Conservation (phyloP, 305 asterid genomes). For the Salvia sclarea region DNA sequence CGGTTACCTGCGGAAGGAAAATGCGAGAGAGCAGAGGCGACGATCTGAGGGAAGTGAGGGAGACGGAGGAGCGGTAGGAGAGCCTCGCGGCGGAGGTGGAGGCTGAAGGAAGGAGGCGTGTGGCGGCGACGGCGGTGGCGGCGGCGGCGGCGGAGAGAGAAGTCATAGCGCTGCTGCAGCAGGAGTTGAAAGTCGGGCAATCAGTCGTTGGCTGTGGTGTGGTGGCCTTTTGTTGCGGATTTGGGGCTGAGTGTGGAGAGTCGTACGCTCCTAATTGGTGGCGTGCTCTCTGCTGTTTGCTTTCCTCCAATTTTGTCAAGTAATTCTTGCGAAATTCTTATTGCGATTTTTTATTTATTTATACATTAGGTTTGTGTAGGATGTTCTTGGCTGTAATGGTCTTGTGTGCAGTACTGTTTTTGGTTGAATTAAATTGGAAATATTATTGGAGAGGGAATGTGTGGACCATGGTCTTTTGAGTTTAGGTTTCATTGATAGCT, state of each 20-base stretch:
- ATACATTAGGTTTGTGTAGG: neutral
- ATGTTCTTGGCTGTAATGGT: neutral
- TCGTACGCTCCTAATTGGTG: slow-evolving; percentile 11
- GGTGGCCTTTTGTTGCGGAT: slow-evolving; percentile 32
- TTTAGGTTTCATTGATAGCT: too few species aligned
- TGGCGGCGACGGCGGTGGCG: slow-evolving; percentile 45
- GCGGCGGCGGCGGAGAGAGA: slow-evolving; percentile 44
- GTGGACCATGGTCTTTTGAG: too few species aligned
- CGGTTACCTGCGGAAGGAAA: slow-evolving; percentile 57
- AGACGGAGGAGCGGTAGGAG: slow-evolving; percentile 40
- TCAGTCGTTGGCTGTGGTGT: slow-evolving; percentile 26
- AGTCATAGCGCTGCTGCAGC: slow-evolving; percentile 51
- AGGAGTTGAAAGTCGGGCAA: slow-evolving; percentile 30
- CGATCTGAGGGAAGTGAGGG: slow-evolving; percentile 53
- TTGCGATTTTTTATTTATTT: neutral
- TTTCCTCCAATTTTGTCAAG: slow-evolving; percentile 33
- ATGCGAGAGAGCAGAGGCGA: slow-evolving; percentile 50
- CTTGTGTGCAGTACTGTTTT: neutral
- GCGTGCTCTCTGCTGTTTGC: slow-evolving; percentile 28
- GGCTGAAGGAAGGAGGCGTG: slow-evolving; percentile 53
- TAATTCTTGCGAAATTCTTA: neutral
- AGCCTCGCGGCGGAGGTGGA: slow-evolving; percentile 39
- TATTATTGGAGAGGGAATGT: too few species aligned
- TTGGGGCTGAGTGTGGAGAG: slow-evolving; percentile 41
- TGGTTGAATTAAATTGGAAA: neutral